Base-by-base conservation (phyloP, 2,329 filamentous ascomycete genomes). In the Piedraia hortae region DNA sequence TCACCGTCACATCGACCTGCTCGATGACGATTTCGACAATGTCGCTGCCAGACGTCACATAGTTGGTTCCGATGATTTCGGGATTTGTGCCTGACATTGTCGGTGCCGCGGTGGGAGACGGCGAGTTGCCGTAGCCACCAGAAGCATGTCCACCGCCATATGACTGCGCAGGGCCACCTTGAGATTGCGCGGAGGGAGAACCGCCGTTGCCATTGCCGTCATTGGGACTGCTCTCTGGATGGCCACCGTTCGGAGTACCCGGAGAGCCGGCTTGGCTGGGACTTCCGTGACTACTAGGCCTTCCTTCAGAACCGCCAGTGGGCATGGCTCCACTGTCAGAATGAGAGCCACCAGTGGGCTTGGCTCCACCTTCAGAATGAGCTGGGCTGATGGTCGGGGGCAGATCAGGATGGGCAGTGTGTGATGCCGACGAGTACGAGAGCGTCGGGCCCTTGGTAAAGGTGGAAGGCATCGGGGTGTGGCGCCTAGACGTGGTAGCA, bases 11-110 rank as follows among this genome's bases (percentile, higher is more conserved):
- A 10, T 45, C 38, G 16, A 46, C 39, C 33, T 54, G 40, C 36
- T 49, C 43, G 27, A 53, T 45, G 21, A 42, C 43, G 20, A 53
- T 35, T 32, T 52, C 47, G 33, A 51, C 43, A 19, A 53, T 48
- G 26, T 44, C 36, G 27, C 47, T 47, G 14, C 34, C 43, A 30
- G 41, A 42, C 24, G 49, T 53, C 34, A 45, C 47, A 20, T 40
- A 47, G 15, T 39, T 44, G 12, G 50, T 53, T 18, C 38, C 34
- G 30, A 50, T 28, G 30, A 44, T 20, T 13, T 21, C 21, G 15
- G 30, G 9, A 6, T 10, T 9, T 6, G 12, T 12, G 9, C 14
- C 19, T 7, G 14, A 31, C 3, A 41, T 36, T 4, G 43, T 38
- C 4, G 41, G 28, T 8, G 26, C 26, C 14, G 37, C 34, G 21